Base-by-base conservation (phyloP, 257 asterid genomes). In the Nicotiana noctiflora region DNA sequence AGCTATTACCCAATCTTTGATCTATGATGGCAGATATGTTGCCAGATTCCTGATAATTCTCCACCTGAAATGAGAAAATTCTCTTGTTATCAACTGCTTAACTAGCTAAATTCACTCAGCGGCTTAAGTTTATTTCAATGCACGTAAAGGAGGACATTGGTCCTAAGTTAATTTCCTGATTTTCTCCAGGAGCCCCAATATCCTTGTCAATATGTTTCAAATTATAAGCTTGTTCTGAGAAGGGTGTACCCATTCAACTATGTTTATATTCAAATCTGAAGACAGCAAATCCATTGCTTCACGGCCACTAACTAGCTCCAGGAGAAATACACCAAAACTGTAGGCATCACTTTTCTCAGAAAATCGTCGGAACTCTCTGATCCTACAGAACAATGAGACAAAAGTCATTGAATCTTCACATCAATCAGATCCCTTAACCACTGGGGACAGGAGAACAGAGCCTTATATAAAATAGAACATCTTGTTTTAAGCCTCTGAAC, bases 341-440 rank as follows among this genome's bases (percentile, higher is more conserved):
- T 92, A 92, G 70, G 90, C 94, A 85, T 94, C 98, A 83, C 97
- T 92, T 86, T 90, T 92, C 86, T 92, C 98, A 51, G 98, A 94
- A 87, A 94, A 94, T 53, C 89, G 90, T 79, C 97, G 85, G 89
- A 92, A 94, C 86, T 94, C 98, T 74, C 88, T 89, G 40, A 91
- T 97, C 93, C 98, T 94, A 89, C 88, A 89, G 34, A 70, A 44
- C 14, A 21, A 70, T 70, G 37, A 70, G 59, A 70, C 6, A 70
- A 21, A 70, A 70, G 59, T 70, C 77, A 70, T 70, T 19, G 57
- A 53, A 70, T 70, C 34, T 44, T 70, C 77, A 44, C 77, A 70
- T 44, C 21, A 70, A 44, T 70, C 77, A 70, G 21, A 40, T 40
- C 57, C 34, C 59, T 21, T 29, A 21, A 32, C 59, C 59, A 44